Evolutionary conservation across 2,329 filamentous ascomycete species (phyloP), one percentile per base, ranked within the genome.

Genomic region (Penicillium sp.): DNA sequence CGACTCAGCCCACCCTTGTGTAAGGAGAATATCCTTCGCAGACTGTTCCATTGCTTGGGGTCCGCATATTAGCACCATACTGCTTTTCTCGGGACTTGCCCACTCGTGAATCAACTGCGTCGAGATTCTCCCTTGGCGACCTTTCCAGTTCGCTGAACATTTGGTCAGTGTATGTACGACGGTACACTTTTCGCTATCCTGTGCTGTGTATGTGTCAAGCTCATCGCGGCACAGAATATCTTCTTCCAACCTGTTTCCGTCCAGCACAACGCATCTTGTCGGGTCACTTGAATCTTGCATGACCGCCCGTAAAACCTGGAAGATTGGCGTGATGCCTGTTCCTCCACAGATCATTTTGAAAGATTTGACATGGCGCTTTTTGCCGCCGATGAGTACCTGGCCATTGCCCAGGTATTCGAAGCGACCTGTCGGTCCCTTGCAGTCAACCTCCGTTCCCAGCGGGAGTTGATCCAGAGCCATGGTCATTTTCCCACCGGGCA

Each of bases 271-370:
- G 61, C 88, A 95, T 2, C 66, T 71, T 0, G 87, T 93, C 7
- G 66, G 56, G 60, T 91, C 87, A 0, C 73, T 64, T 1, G 64
- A 57, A 53, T 91, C 81, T 39, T 78, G 74, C 66, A 90, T 78
- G 0, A 94, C 80, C 0, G 87, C 85, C 5, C 87, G 76, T 45
- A 94, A 73, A 3, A 95, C 86, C 62, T 93, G 87, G 64, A 84
- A 93, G 54, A 95, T 87, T 0, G 90, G 90, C n/a, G 90, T 95
- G 61, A 96, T 86, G 1, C 90, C 90, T n/a, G 82, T 88, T 5
- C 90, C 90, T 11, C 80, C 90, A 58, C 88, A 93, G 29, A 95
- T 83, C 89, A 95, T 95, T 63, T 86, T 75, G 66, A 95, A 88
- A 9, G 77, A 78, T 45, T 77, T 79, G 1, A 94, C 79, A 0